These are phyloP conservation scores for Beauveria rudraprayagi DNA, from an alignment of 2,329 filamentous ascomycete genomes.

Conservation along the genomic window DNA sequence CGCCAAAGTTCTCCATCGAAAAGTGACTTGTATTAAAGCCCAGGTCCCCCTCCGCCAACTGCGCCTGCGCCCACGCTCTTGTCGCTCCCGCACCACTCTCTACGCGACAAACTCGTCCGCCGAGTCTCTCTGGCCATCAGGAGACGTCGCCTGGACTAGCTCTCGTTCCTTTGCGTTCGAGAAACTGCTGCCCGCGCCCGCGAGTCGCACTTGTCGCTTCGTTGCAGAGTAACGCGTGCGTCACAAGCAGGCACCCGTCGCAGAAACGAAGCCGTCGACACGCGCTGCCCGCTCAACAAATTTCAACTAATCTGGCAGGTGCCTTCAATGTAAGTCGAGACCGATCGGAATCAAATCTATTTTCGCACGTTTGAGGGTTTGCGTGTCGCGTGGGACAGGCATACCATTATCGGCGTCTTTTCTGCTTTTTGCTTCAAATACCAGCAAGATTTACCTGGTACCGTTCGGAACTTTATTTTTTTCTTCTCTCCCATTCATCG, in stretches of 20 bases:
- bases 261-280: not conserved
- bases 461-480: not conserved
- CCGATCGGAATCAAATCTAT: not conserved
- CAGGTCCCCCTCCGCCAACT: not conserved
- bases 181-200: not conserved
- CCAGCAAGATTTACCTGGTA: not conserved
- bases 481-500: not conserved
- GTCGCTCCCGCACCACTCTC: not conserved
- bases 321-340: constrained; percentile 10
- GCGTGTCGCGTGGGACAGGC: not conserved
- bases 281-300: not conserved
- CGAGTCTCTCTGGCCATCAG: constrained; percentile 1
- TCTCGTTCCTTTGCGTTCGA: not conserved
- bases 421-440: not conserved
- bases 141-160: not conserved
- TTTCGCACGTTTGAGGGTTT: not conserved
- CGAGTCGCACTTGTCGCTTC: not conserved
- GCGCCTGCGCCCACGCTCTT: not conserved
- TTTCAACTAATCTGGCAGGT: not conserved
- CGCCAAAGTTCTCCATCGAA: not conserved
- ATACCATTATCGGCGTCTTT: not conserved
- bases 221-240: not conserved
- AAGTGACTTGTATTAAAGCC: not conserved
- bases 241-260: not conserved
- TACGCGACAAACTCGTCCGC: not conserved